phyloP scores from a whole-genome alignment of 2,329 filamentous ascomycete species.

The Ophiostoma sp. region DNA sequence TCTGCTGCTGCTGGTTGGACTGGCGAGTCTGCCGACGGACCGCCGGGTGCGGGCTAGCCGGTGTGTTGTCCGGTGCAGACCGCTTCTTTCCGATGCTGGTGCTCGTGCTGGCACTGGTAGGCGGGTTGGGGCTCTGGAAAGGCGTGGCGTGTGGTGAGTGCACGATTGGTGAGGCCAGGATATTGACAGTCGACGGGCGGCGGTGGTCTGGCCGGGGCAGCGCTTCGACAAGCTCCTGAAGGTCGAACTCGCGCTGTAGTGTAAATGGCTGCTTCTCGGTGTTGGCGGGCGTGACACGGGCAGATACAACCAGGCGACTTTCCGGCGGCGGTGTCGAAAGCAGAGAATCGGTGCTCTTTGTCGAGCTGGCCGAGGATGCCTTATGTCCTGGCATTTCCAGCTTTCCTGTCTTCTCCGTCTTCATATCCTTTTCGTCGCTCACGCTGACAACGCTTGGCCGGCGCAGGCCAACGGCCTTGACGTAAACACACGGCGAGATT shows the following conservation, averaged over 20 bases:
- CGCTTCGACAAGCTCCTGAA: slow-evolving; percentile 43
- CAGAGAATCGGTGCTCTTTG: slow-evolving; percentile 9
- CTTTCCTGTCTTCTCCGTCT: neutral
- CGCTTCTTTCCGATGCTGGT: slow-evolving; percentile 17
- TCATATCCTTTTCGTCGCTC: neutral
- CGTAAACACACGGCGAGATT: slow-evolving; percentile 25
- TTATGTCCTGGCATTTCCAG: neutral
- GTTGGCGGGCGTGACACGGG: slow-evolving; percentile 38
- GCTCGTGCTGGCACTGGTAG: neutral
- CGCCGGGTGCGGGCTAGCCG: slow-evolving; percentile 19
- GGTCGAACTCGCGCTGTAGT: slow-evolving; percentile 44
- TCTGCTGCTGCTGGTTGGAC: slow-evolving; percentile 14
- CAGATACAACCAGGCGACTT: slow-evolving; percentile 38
- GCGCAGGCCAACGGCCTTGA: slow-evolving; percentile 21
- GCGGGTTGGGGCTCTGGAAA: no score
- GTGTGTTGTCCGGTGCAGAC: slow-evolving; percentile 17
- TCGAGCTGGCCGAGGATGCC: neutral
- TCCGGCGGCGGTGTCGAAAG: slow-evolving; percentile 14
- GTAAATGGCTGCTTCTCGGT: slow-evolving; percentile 29
- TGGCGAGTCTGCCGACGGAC: slow-evolving; percentile 15
- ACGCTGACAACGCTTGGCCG: slow-evolving; percentile 1
- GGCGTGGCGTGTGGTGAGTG: slow-evolving; percentile 17
- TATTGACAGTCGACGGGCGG: slow-evolving; percentile 20
- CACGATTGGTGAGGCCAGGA: slow-evolving; percentile 21
- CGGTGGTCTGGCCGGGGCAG: slow-evolving; percentile 35